Conservation (phyloP, 306 rosid species). For the Trifolium pratense region DNA sequence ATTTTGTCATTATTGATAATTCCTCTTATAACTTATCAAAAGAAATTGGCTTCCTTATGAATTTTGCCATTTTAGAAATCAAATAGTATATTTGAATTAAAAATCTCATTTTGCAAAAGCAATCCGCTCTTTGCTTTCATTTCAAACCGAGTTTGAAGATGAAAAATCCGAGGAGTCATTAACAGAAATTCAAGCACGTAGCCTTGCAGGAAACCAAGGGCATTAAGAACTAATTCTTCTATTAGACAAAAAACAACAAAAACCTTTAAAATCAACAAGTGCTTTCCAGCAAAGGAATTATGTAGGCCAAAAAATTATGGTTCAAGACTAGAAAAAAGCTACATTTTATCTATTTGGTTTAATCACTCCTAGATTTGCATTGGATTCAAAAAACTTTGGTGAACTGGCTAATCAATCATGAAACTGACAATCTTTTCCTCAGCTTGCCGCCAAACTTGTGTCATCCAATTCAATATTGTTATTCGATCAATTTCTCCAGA, state of each 20-base stretch:
- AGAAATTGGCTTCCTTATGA: no score
- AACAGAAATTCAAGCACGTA: no score
- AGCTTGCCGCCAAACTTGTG: neutral
- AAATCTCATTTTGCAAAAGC: no score
- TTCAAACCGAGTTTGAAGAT: no score
- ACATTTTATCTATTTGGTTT: conserved; percentile 27
- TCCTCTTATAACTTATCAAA: no score
- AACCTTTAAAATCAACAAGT: conserved; percentile 4
- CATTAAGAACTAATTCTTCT: conserved; percentile 20
- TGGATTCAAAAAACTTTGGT: conserved; percentile 31
- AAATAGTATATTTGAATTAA: no score
- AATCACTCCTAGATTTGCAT: conserved; percentile 29
- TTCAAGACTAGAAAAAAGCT: conserved; percentile 18
- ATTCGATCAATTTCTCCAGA: conserved; percentile 61
- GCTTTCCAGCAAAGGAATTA: conserved; percentile 32
- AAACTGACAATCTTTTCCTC: conserved; percentile 5
- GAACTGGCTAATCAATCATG: conserved; percentile 29
- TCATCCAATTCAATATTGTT: conserved; percentile 38
- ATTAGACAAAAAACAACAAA: conserved; percentile 15
- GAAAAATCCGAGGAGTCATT: no score
- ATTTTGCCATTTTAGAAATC: no score
- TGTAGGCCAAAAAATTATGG: conserved; percentile 31
- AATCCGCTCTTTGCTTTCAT: no score
- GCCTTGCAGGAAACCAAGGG: no score
- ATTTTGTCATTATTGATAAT: no score